Conservation (phyloP, 2,329 filamentous ascomycete genomes). For the Periglandula ipomoeae region DNA sequence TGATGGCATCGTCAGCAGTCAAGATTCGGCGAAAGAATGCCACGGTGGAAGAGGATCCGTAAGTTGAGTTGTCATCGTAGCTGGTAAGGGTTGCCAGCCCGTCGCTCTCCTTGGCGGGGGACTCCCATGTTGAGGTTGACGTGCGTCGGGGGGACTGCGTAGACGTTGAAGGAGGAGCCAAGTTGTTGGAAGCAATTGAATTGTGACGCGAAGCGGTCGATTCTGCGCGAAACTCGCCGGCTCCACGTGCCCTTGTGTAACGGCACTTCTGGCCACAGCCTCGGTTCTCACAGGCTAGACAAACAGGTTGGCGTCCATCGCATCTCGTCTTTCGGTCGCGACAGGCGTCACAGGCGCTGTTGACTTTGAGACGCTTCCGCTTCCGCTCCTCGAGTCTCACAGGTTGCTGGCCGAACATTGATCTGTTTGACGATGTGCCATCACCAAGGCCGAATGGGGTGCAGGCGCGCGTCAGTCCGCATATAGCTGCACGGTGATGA, state of each 20-base stretch:
- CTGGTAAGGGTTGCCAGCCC: constrained; percentile 4
- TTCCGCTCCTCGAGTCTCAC: neutral
- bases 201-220: neutral
- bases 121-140: neutral
- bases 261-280: constrained; percentile 1
- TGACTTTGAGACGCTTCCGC: constrained; percentile 4
- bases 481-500: no score
- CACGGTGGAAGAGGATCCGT: constrained; percentile 4
- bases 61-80: constrained; percentile 4
- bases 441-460: no score
- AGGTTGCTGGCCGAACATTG: neutral
- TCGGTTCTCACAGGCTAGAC: constrained; percentile 5
- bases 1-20: neutral
- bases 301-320: constrained; percentile 2
- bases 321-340: constrained; percentile 4
- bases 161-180: neutral
- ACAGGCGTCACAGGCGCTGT: constrained; percentile 4
- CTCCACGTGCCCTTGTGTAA: neutral
- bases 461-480: no score
- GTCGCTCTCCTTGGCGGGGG: constrained; percentile 4
- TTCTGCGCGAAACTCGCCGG: neutral
- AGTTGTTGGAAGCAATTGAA: neutral
- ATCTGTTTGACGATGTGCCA: neutral
- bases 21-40: constrained; percentile 4
- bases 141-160: neutral